Percentiles rank a stretch among this genome's conserved stretches.
Evolutionary conservation across 129 eudicot genomes (phyloP).

Genomic region (Oenanthe sinensis): DNA sequence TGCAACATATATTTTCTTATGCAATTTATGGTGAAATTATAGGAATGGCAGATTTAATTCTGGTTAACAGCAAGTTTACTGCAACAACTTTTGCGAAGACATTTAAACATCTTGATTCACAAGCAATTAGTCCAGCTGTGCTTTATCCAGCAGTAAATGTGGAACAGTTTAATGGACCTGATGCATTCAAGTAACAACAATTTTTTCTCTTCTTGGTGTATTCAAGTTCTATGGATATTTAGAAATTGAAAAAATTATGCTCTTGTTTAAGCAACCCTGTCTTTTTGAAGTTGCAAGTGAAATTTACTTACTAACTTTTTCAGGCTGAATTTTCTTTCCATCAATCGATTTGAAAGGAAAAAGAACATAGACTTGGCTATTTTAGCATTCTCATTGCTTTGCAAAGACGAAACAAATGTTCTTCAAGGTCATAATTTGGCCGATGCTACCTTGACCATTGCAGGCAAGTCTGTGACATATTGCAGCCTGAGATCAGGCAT

Average conservation of each 20-base stretch:
- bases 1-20: background rate
- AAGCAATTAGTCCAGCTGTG: constrained; percentile 78
- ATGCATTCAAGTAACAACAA: constrained; percentile 56
- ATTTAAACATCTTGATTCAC: constrained; percentile 60
- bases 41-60: constrained; percentile 89
- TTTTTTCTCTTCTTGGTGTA: constrained; percentile 33
- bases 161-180: constrained; percentile 66
- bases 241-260: background rate
- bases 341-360: constrained; percentile 90
- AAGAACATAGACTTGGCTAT: constrained; percentile 82
- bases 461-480: constrained; percentile 42
- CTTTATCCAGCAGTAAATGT: constrained; percentile 95
- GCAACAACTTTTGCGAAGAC: constrained; percentile 87
- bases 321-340: constrained; percentile 81
- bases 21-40: constrained; percentile 9
- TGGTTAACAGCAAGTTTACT: constrained; percentile 91
- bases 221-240: constrained; percentile 25
- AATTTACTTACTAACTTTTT: background rate
- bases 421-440: constrained; percentile 23
- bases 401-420: constrained; percentile 21
- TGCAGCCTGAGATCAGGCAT: constrained; percentile 22
- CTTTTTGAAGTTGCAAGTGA: background rate
- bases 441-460: constrained; percentile 65
- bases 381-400: constrained; percentile 75
- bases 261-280: background rate